These are phyloP conservation scores for Cymbopogon flexuosus DNA, from an alignment of 202 grass and related monocot genomes.

Conservation along the genomic window DNA sequence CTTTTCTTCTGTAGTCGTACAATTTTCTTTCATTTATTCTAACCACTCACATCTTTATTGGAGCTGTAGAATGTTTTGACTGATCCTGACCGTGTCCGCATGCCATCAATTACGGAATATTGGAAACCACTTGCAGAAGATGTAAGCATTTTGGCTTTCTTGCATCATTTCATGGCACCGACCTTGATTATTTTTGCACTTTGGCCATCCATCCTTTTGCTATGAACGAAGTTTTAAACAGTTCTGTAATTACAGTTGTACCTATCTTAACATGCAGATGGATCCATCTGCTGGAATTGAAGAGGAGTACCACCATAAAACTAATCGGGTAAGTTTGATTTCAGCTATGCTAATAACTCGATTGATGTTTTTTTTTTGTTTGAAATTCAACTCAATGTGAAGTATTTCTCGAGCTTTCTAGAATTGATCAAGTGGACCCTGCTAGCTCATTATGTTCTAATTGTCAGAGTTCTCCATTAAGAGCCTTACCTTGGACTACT, in stretches of 20 bases:
- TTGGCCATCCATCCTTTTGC: conserved; percentile 25
- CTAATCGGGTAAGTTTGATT: conserved; percentile 66
- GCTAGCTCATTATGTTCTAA: background rate
- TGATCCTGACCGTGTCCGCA: conserved; percentile 57
- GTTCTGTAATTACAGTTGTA: conserved; percentile 11
- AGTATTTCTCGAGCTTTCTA: background rate
- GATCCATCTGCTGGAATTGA: conserved; percentile 86
- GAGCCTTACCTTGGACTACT: background rate
- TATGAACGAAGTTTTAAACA: background rate
- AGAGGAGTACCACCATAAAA: conserved; percentile 91
- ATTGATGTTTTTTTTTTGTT: background rate
- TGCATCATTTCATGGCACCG: background rate
- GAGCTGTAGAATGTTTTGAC: conserved; percentile 81
- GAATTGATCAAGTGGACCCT: background rate
- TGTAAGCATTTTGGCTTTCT: conserved; percentile 45
- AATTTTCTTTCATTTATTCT: background rate
- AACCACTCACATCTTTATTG: conserved; percentile 2
- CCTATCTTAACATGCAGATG: conserved; percentile 60
- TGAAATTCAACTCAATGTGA: background rate
- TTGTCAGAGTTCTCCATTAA: background rate
- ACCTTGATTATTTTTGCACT: background rate
- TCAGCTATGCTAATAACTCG: background rate
- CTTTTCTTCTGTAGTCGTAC: background rate
- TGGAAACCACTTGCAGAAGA: conserved; percentile 96
- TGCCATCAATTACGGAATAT: conserved; percentile 83